A percentile compares a stretch with the other conserved stretches of the same genome.
Evolutionary conservation across 257 asterid genomes (phyloP).

Genomic region (Linaria vulgaris): DNA sequence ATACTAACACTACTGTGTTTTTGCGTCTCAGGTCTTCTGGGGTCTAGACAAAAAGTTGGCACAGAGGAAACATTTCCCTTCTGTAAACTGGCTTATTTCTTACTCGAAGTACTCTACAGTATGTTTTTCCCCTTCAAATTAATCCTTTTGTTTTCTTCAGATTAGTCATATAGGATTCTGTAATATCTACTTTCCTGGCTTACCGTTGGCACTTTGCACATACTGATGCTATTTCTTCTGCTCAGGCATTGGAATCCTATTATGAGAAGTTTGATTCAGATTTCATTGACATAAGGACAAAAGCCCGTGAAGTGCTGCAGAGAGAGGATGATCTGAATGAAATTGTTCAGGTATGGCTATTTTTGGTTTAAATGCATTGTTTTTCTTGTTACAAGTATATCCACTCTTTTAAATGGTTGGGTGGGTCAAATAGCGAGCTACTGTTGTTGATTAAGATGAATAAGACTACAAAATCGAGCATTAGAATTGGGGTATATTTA

Average conservation of each 20-base stretch:
- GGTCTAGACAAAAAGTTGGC: conserved; percentile 99
- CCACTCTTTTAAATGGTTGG: not conserved
- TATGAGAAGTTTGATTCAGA: conserved; percentile 96
- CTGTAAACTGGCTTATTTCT: conserved; percentile 99
- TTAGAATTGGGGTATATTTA: not conserved
- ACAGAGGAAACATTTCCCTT: conserved; percentile 96
- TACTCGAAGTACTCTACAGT: conserved; percentile 97
- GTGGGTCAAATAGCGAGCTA: not conserved
- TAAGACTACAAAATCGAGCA: too few species aligned
- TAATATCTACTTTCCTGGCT: conserved; percentile 9
- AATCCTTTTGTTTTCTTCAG: not conserved
- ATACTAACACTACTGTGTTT: conserved; percentile 21
- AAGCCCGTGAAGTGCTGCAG: conserved; percentile 99
- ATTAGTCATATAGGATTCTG: not conserved
- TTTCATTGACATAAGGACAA: conserved; percentile 92
- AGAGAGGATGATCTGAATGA: conserved; percentile 94
- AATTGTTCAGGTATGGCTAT: conserved; percentile 51
- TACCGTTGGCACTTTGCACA: not conserved
- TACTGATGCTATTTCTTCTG: conserved; percentile 21
- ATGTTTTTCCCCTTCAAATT: conserved; percentile 21
- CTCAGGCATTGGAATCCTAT: conserved; percentile 90
- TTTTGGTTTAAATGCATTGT: not conserved
- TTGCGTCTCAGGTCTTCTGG: conserved; percentile 84
- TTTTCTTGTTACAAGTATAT: not conserved
- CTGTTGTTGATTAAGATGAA: not conserved